Conservation (phyloP, 257 asterid genomes). For the Solanum rostratum region DNA sequence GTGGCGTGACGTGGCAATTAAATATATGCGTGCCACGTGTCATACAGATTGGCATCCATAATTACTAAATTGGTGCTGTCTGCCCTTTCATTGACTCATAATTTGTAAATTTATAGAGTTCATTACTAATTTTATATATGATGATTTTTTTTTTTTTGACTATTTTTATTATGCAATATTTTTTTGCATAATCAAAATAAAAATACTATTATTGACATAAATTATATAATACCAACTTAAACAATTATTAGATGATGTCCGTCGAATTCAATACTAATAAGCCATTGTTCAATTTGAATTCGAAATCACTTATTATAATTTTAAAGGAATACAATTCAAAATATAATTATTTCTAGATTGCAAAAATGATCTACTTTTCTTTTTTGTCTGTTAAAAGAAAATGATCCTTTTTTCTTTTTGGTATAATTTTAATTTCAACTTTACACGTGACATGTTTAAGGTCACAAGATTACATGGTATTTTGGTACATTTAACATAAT, state of each 20-base stretch:
- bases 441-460: too few relatives aligned
- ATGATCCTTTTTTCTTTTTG: too few relatives aligned
- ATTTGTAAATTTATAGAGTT: neutral
- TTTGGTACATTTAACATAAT: too few relatives aligned
- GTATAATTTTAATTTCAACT: too few relatives aligned
- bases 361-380: too few relatives aligned
- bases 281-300: accelerated
- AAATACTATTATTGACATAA: neutral
- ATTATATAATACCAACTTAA: accelerated
- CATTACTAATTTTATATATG: neutral
- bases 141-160: neutral
- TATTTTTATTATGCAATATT: neutral
- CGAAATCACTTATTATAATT: neutral
- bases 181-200: neutral
- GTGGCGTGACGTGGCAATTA: neutral
- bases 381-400: too few relatives aligned
- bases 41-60: neutral
- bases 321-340: neutral
- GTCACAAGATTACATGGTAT: too few relatives aligned
- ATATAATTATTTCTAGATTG: neutral
- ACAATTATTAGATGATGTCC: too few relatives aligned
- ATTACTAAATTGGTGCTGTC: neutral
- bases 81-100: neutral
- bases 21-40: neutral
- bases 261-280: neutral